Percentiles rank a stretch among this genome's conserved stretches.
phyloP scores from a whole-genome alignment of 2,329 filamentous ascomycete genomes.

The Aspergillus chevalieri region DNA sequence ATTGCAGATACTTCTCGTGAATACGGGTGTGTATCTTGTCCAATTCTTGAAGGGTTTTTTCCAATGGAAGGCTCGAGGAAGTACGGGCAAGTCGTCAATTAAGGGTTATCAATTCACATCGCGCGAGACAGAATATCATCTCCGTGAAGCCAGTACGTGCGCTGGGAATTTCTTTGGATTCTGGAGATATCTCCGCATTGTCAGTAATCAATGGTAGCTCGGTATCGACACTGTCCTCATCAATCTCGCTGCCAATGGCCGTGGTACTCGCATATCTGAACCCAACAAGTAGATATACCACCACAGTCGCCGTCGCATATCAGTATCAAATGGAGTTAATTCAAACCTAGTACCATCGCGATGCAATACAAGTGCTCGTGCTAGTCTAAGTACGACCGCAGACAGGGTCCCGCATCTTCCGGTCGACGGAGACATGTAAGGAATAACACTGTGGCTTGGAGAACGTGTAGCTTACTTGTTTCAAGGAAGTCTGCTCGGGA shows the following conservation, averaged over 20 bases:
- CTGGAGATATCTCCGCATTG: constrained; percentile 42
- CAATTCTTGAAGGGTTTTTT: not conserved
- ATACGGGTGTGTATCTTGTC: constrained; percentile 9
- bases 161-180: constrained; percentile 39
- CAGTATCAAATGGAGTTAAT: constrained; percentile 44
- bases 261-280: constrained; percentile 45
- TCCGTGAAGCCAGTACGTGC: constrained; percentile 47
- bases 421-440: constrained; percentile 45
- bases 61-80: constrained; percentile 10
- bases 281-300: constrained; percentile 45
- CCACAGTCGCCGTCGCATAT: constrained; percentile 49
- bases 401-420: constrained; percentile 38
- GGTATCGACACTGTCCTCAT: constrained; percentile 33
- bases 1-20: constrained; percentile 10
- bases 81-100: constrained; percentile 28
- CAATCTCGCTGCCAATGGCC: constrained; percentile 30
- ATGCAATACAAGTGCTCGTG: constrained; percentile 44
- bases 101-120: constrained; percentile 43
- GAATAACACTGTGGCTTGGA: constrained; percentile 60
- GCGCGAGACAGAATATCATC: constrained; percentile 43
- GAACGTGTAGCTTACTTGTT: constrained; percentile 54
- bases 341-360: constrained; percentile 46
- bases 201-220: constrained; percentile 45
- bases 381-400: constrained; percentile 37
- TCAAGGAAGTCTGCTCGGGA: constrained; percentile 58